A percentile compares a stretch with the other conserved stretches of the same genome.
Evolutionary conservation across 2,329 filamentous ascomycete species (phyloP).

Genomic region (Cryphonectria carpinicola): DNA sequence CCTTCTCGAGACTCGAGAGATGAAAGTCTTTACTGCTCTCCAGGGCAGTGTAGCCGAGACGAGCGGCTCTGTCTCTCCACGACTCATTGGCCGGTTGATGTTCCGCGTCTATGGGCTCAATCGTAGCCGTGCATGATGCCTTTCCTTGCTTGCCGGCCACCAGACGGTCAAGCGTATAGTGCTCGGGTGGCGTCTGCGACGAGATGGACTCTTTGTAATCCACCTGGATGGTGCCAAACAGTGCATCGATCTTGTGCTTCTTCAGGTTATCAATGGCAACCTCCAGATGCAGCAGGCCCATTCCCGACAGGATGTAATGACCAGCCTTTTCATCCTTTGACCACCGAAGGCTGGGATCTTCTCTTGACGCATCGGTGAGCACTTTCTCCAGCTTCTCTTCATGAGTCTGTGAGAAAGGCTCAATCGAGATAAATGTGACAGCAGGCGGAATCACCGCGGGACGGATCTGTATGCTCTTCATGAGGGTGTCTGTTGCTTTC

Average conservation of each 20-base stretch:
- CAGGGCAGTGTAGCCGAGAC: slow-evolving; percentile 23
- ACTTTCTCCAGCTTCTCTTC: slow-evolving; percentile 78
- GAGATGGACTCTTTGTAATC: slow-evolving; percentile 88
- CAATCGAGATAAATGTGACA: slow-evolving; percentile 95
- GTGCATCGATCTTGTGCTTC: slow-evolving; percentile 81
- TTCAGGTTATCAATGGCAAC: slow-evolving; percentile 88
- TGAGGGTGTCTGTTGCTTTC: slow-evolving; percentile 66
- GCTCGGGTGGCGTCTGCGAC: slow-evolving; percentile 57
- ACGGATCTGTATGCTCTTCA: slow-evolving; percentile 79
- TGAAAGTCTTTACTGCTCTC: slow-evolving; percentile 39
- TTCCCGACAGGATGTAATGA: slow-evolving; percentile 90
- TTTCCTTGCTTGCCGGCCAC: slow-evolving; percentile 80
- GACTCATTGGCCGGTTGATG: slow-evolving; percentile 29
- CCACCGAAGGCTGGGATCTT: slow-evolving; percentile 91
- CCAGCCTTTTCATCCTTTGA: slow-evolving; percentile 86
- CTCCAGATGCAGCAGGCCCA: slow-evolving; percentile 95
- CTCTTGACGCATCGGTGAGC: slow-evolving; percentile 77
- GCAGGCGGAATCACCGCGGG: slow-evolving; percentile 90
- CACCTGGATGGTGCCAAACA: slow-evolving; percentile 91
- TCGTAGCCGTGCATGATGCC: slow-evolving; percentile 71
- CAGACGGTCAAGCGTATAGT: slow-evolving; percentile 73
- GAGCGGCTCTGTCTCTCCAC: slow-evolving; percentile 22
- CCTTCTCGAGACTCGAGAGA: slow-evolving; percentile 54
- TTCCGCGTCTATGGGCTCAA: slow-evolving; percentile 61
- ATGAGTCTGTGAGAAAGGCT: slow-evolving; percentile 67